Percentiles rank a stretch among this genome's conserved stretches.
Conservation (phyloP, 2,329 filamentous ascomycete species). For the Amylocarpus encephaloides region DNA sequence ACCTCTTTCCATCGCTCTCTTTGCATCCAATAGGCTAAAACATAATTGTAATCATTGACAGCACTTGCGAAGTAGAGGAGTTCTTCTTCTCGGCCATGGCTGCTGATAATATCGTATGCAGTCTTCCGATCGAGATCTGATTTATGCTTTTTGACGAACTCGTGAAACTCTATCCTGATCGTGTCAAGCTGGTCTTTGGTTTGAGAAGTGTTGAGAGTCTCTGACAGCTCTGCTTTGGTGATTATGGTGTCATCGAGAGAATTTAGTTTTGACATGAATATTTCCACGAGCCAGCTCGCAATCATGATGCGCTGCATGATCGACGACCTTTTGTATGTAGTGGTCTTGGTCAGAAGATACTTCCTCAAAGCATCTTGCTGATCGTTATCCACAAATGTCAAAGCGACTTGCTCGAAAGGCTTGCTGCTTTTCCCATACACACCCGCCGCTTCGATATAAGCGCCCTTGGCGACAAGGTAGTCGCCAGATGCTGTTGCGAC, state of each 20-base stretch:
- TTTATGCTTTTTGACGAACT: constrained; percentile 82
- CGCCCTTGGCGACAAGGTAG: constrained; percentile 72
- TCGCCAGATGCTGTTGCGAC: constrained; percentile 91
- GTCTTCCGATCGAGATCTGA: constrained; percentile 83
- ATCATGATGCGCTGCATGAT: constrained; percentile 95
- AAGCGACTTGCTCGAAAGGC: constrained; percentile 89
- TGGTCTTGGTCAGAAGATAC: constrained; percentile 80
- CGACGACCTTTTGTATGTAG: constrained; percentile 71
- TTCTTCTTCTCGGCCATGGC: constrained; percentile 89
- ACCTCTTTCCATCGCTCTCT: constrained; percentile 87
- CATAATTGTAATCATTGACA: constrained; percentile 88
- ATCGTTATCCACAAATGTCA: constrained; percentile 82
- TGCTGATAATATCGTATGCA: constrained; percentile 91
- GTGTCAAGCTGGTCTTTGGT: constrained; percentile 64
- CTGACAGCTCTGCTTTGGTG: constrained; percentile 75
- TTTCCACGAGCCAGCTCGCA: constrained; percentile 87
- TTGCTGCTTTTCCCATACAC: constrained; percentile 96
- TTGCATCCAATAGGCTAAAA: constrained; percentile 95
- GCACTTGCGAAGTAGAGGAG: constrained; percentile 84
- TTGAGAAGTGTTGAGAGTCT: constrained; percentile 63
- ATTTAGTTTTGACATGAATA: constrained; percentile 97
- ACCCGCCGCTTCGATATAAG: constrained; percentile 77
- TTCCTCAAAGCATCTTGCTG: constrained; percentile 87
- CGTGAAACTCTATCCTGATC: constrained; percentile 74
- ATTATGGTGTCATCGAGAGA: constrained; percentile 89